Conservation (phyloP, 2,329 filamentous ascomycete genomes). For the Talaromyces rugulosus region DNA sequence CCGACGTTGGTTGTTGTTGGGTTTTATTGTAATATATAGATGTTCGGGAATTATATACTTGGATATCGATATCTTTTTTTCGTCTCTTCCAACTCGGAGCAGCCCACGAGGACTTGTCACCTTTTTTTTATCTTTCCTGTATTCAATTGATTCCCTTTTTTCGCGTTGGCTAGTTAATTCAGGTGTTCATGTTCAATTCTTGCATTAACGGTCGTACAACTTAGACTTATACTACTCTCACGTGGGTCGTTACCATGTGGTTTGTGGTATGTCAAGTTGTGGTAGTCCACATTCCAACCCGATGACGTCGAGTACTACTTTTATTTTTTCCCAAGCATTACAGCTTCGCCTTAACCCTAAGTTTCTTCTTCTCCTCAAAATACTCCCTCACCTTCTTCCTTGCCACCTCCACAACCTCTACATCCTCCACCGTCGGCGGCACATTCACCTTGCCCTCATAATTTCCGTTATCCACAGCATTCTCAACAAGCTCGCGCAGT, state of each 20-base stretch:
- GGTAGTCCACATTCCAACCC: neutral
- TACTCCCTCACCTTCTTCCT: constrained; percentile 69
- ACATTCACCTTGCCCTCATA: constrained; percentile 68
- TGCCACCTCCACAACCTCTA: constrained; percentile 68
- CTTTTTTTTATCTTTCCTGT: neutral
- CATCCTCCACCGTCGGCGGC: constrained; percentile 83
- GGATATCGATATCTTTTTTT: neutral
- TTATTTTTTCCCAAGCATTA: constrained; percentile 18
- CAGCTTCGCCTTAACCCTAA: constrained; percentile 41
- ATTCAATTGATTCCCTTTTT: constrained; percentile 7
- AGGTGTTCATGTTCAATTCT: neutral
- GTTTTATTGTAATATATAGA: neutral
- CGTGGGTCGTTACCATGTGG: neutral
- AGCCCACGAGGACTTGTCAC: neutral
- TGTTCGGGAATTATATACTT: neutral
- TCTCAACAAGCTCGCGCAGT: constrained; percentile 77
- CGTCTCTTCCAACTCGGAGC: neutral
- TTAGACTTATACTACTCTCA: constrained; percentile 22
- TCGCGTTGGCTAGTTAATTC: neutral
- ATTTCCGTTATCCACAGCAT: constrained; percentile 64
- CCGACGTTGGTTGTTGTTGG: neutral
- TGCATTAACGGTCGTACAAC: constrained; percentile 28
- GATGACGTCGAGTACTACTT: too few species aligned
- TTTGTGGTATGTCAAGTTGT: neutral
- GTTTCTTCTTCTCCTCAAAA: constrained; percentile 49